Percentiles rank a stretch among this genome's conserved stretches.
phyloP scores from a whole-genome alignment of 495 filamentous ascomycete species.

The Neurospora sp. region DNA sequence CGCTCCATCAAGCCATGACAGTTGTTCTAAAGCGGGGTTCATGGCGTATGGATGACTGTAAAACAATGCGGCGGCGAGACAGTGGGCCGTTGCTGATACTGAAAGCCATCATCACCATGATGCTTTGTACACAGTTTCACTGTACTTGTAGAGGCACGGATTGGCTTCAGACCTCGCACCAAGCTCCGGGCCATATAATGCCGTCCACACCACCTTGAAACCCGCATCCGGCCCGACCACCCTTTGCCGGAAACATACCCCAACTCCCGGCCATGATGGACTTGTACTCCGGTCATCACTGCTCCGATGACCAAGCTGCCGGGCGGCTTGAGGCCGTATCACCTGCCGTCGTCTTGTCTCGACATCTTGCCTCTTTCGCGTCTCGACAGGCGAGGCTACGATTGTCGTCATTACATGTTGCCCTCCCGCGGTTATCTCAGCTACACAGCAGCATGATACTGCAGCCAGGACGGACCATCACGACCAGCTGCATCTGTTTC shows the following conservation, averaged over 20 bases:
- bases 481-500: not conserved
- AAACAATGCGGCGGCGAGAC: not conserved
- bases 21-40: not conserved
- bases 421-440: not conserved
- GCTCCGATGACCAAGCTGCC: not conserved
- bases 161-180: not conserved
- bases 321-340: not conserved
- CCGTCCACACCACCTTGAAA: not conserved
- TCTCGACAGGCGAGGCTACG: not conserved
- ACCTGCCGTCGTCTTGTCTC: not conserved
- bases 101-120: not conserved
- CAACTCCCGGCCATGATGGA: not conserved
- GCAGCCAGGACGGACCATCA: not conserved
- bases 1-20: not conserved
- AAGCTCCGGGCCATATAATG: not conserved
- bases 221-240: not conserved
- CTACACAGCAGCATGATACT: not conserved
- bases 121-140: not conserved
- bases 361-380: not conserved
- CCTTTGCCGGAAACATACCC: not conserved
- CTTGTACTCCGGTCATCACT: not conserved
- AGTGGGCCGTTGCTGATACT: not conserved
- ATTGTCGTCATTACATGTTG: not conserved
- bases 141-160: not conserved
- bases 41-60: not conserved